Evolutionary conservation across 768 basidiomycete genomes (phyloP).

Genomic region (Kwoniella newhampshirensis): DNA sequence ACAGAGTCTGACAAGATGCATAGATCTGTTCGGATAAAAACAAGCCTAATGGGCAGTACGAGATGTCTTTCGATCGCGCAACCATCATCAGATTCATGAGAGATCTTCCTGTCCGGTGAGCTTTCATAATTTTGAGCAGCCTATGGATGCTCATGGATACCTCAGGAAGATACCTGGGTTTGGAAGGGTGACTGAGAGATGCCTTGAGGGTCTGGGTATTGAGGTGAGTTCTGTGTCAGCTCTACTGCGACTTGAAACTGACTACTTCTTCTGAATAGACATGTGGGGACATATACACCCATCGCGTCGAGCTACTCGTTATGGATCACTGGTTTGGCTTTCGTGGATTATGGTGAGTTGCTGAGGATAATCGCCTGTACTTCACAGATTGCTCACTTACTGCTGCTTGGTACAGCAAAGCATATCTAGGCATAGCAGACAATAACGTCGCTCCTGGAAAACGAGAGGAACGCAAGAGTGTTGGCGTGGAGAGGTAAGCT

Average conservation of each 20-base stretch:
- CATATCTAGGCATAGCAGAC: constrained; percentile 81
- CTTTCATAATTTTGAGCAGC: neutral
- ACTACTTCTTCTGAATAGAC: constrained; percentile 57
- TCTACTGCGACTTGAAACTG: neutral
- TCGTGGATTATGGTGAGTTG: constrained; percentile 63
- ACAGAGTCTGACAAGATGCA: neutral
- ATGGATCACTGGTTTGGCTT: constrained; percentile 88
- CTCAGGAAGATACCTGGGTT: constrained; percentile 68
- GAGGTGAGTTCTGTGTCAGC: constrained; percentile 59
- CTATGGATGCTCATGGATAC: neutral
- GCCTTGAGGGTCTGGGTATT: constrained; percentile 82
- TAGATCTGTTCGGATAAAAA: constrained; percentile 96
- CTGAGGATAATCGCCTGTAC: neutral
- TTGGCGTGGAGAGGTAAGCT: constrained; percentile 79
- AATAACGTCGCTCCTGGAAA: constrained; percentile 73
- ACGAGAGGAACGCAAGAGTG: constrained; percentile 84
- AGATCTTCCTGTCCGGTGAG: constrained; percentile 67
- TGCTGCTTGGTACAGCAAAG: constrained; percentile 53
- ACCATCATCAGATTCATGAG: constrained; percentile 74
- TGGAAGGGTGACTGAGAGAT: constrained; percentile 83
- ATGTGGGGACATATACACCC: constrained; percentile 81
- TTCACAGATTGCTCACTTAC: neutral
- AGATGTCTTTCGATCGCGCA: constrained; percentile 65
- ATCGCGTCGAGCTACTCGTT: constrained; percentile 70
- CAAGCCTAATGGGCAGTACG: constrained; percentile 91